Percentiles rank a stretch among this genome's conserved stretches.
Conservation (phyloP, 208 protist genomes). For the Crithidia bombi region DNA sequence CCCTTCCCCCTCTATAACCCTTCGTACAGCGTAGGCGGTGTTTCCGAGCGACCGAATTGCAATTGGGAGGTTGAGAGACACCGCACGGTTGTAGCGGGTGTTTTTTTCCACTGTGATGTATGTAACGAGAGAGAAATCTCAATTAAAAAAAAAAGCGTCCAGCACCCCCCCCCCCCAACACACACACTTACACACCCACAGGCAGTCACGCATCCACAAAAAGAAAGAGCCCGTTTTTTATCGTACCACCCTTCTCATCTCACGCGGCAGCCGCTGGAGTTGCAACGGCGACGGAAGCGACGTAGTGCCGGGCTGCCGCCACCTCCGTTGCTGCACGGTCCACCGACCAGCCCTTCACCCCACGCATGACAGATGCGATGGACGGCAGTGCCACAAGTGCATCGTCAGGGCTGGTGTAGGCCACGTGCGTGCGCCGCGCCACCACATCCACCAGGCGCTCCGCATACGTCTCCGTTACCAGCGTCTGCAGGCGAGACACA, state of each 20-base stretch:
- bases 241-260: background rate
- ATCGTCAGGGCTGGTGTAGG: constrained; percentile 77
- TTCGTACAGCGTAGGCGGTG: too few relatives aligned
- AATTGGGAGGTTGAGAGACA: too few relatives aligned
- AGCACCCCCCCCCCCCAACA: too few relatives aligned
- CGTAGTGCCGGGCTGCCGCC: constrained; percentile 32
- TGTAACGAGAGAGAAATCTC: too few relatives aligned
- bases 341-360: constrained; percentile 42
- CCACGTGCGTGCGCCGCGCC: constrained; percentile 64
- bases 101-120: too few relatives aligned
- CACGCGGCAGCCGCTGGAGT: background rate
- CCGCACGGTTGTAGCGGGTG: too few relatives aligned
- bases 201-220: background rate
- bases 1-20: too few relatives aligned
- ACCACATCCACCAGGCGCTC: constrained; percentile 76
- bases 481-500: constrained; percentile 23
- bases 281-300: constrained; percentile 32
- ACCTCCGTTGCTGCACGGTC: constrained; percentile 48
- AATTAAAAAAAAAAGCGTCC: too few relatives aligned
- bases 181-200: too few relatives aligned
- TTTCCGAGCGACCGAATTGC: too few relatives aligned
- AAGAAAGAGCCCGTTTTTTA: too few relatives aligned
- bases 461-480: constrained; percentile 59
- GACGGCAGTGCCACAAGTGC: constrained; percentile 52
- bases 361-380: constrained; percentile 49